Percentiles rank a stretch among this genome's conserved stretches.
Evolutionary conservation across 1,139 yeast species (phyloP).

Genomic region (Pneumocystis carinii): DNA sequence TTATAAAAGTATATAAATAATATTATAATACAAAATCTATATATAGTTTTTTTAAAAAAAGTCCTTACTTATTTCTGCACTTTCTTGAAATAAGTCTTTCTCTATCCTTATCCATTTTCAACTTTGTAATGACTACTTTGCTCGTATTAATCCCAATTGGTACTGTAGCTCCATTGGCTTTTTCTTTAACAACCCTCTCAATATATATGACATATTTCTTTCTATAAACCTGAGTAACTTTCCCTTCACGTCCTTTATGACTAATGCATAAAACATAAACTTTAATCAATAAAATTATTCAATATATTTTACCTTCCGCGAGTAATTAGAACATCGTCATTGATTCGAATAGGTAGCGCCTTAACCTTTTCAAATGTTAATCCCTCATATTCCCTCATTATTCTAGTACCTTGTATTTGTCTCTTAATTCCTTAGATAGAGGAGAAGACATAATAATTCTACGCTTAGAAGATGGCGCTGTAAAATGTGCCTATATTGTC

Average conservation of each 20-base stretch:
- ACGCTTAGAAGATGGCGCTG: conserved; percentile 93
- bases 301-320: conserved; percentile 60
- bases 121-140: conserved; percentile 96
- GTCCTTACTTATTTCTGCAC: not conserved
- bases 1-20: not conserved
- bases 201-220: conserved; percentile 92
- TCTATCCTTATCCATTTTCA: conserved; percentile 98
- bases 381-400: not conserved
- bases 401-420: conserved; percentile 64
- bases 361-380: conserved; percentile 27
- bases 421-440: conserved; percentile 96
- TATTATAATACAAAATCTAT: not conserved
- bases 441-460: conserved; percentile 96
- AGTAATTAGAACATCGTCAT: conserved; percentile 87
- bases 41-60: not conserved
- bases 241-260: conserved; percentile 97
- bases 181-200: conserved; percentile 95
- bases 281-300: not conserved
- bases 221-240: conserved; percentile 97
- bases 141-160: conserved; percentile 98
- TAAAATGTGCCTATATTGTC: conserved; percentile 72
- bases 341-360: conserved; percentile 95
- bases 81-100: conserved; percentile 44
- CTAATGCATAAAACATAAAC: not conserved
- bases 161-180: conserved; percentile 95